Percentiles rank a stretch among this genome's conserved stretches.
Evolutionary conservation across 2,329 filamentous ascomycete genomes (phyloP).

Genomic region (Cladosporium phlei): DNA sequence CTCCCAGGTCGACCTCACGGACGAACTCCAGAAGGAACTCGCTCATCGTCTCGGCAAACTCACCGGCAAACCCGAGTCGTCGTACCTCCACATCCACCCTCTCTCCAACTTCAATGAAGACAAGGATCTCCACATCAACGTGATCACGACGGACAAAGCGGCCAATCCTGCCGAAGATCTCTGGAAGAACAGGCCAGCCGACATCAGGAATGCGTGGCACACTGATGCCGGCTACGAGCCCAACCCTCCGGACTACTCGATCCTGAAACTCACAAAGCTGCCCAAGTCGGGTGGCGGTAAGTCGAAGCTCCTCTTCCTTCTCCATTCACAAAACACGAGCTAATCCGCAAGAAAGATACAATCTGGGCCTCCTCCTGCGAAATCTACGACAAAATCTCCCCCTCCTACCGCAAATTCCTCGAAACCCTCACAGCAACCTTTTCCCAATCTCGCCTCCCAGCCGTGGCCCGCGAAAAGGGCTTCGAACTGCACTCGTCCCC

Average conservation of each 20-base stretch:
- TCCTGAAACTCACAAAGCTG: constrained; percentile 53
- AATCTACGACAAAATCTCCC: constrained; percentile 59
- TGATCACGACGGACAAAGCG: too few species aligned
- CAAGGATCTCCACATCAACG: constrained; percentile 36
- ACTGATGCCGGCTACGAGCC: constrained; percentile 64
- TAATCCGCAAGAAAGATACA: too few species aligned
- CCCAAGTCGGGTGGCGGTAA: constrained; percentile 51
- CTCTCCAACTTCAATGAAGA: constrained; percentile 41
- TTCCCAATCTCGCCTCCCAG: constrained; percentile 31
- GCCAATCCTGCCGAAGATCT: too few species aligned
- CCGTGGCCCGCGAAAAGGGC: constrained; percentile 25
- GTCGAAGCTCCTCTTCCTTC: too few species aligned
- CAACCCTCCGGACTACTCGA: constrained; percentile 59
- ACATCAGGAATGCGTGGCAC: too few species aligned
- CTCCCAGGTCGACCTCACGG: constrained; percentile 33
- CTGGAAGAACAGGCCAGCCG: too few species aligned
- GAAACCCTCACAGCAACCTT: constrained; percentile 55
- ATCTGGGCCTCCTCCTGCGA: constrained; percentile 67
- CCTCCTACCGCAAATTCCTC: constrained; percentile 54
- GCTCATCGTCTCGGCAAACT: constrained; percentile 53
- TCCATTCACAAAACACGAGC: too few species aligned
- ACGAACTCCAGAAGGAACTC: constrained; percentile 51
- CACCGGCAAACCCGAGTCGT: constrained; percentile 53
- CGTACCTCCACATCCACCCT: constrained; percentile 58
- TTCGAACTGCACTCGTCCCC: constrained; percentile 21